These are phyloP conservation scores for Debaryomyces singareniensis DNA, from an alignment of 1,139 yeast species.

Conservation along the genomic window DNA sequence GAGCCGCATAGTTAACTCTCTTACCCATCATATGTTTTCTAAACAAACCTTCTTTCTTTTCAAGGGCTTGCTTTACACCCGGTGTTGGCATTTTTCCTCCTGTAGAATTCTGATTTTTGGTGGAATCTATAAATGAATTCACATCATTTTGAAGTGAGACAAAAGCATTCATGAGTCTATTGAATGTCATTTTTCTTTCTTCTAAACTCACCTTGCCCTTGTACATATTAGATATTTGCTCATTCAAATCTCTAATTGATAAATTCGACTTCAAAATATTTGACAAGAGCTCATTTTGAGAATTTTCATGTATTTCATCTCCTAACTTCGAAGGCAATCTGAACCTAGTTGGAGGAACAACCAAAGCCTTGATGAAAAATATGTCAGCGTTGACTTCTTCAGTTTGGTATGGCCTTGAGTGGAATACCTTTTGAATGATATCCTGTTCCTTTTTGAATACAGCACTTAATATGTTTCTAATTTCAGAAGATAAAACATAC, in stretches of 20 bases:
- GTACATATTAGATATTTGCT: slow-evolving; percentile 54
- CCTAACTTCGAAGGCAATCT: slow-evolving; percentile 96
- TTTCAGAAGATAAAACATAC: slow-evolving; percentile 82
- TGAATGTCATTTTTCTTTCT: slow-evolving; percentile 72
- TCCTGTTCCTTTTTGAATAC: slow-evolving; percentile 70
- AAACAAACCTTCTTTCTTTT: slow-evolving; percentile 97
- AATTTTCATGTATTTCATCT: slow-evolving; percentile 90
- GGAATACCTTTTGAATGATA: slow-evolving; percentile 60
- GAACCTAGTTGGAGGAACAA: slow-evolving; percentile 96
- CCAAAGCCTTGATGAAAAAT: slow-evolving; percentile 80
- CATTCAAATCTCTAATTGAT: slow-evolving; percentile 82
- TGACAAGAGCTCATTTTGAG: slow-evolving; percentile 83
- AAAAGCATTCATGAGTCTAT: slow-evolving; percentile 89
- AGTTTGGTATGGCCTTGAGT: slow-evolving; percentile 60
- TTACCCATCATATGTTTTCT: slow-evolving; percentile 99
- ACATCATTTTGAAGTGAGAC: slow-evolving; percentile 94
- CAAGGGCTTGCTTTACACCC: slow-evolving; percentile 95
- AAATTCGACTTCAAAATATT: slow-evolving; percentile 75
- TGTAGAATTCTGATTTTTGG: slow-evolving; percentile 72
- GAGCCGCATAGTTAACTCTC: slow-evolving; percentile 97
- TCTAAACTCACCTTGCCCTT: slow-evolving; percentile 58
- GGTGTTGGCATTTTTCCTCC: slow-evolving; percentile 77
- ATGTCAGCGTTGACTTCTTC: slow-evolving; percentile 66
- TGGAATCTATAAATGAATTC: slow-evolving; percentile 86
- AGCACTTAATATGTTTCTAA: slow-evolving; percentile 66